A percentile compares a stretch with the other conserved stretches of the same genome.
phyloP scores from a whole-genome alignment of 169 alveolate species.

The Blepharisma undulans region DNA sequence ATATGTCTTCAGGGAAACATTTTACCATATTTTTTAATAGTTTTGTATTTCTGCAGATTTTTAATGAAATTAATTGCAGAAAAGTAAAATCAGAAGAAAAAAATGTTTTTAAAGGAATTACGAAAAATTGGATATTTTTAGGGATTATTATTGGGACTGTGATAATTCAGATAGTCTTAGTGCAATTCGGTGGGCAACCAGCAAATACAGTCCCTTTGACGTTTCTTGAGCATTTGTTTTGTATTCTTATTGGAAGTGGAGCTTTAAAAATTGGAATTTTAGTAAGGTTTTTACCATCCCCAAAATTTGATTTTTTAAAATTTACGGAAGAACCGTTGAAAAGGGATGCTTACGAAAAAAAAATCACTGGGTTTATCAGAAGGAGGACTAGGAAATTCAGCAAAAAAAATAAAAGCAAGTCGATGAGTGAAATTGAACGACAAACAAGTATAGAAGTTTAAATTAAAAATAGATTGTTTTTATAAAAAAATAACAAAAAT shows the following conservation, averaged over 20 bases:
- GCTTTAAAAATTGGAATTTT: constrained; percentile 42
- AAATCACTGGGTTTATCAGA: background rate
- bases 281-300: constrained; percentile 22
- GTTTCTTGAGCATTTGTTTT: constrained; percentile 58
- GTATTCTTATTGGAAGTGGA: constrained; percentile 70
- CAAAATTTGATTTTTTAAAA: background rate
- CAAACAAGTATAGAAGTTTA: background rate
- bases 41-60: constrained; percentile 82
- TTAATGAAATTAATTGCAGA: constrained; percentile 80
- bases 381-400: background rate
- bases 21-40: constrained; percentile 81
- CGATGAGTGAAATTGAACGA: background rate
- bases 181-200: constrained; percentile 73
- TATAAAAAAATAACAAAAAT: no score
- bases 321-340: background rate
- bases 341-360: background rate
- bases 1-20: constrained; percentile 44
- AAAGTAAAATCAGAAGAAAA: constrained; percentile 71
- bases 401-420: background rate
- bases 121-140: constrained; percentile 71
- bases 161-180: constrained; percentile 66
- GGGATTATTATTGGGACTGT: constrained; percentile 62
- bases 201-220: constrained; percentile 61
- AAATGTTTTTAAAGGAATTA: constrained; percentile 76
- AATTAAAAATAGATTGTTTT: no score